Conservation (phyloP, 1,139 yeast species). For the Yamadazyma siamensis region DNA sequence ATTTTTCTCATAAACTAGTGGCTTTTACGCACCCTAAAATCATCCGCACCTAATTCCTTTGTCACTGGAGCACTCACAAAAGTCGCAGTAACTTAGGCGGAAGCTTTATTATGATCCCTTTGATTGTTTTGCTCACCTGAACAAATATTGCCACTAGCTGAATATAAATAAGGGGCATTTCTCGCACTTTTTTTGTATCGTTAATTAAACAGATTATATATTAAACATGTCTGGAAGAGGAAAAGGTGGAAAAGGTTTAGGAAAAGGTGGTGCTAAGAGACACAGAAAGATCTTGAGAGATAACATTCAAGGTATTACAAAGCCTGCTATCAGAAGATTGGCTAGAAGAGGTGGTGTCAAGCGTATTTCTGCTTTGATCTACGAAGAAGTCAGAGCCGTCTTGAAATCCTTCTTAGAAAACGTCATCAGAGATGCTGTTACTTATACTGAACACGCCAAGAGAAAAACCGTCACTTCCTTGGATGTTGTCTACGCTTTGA, state of each 20-base stretch:
- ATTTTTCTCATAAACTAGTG: neutral
- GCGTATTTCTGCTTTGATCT: constrained; percentile 98
- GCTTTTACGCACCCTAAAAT: too few species aligned
- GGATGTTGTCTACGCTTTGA: constrained; percentile 98
- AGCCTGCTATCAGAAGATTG: constrained; percentile 99
- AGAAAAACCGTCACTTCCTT: constrained; percentile 99
- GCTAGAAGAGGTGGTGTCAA: constrained; percentile 99
- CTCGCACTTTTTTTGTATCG: constrained; percentile 8
- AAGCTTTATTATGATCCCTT: constrained; percentile 1
- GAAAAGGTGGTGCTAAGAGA: constrained; percentile 99
- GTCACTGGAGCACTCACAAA: neutral
- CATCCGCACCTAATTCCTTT: neutral
- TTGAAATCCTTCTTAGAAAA: constrained; percentile 93
- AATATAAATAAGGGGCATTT: constrained; percentile 8
- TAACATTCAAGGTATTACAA: constrained; percentile 99
- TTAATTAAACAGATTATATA: constrained; percentile 9
- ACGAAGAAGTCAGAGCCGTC: constrained; percentile 98
- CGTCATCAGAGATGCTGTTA: constrained; percentile 98
- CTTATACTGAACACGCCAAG: constrained; percentile 99
- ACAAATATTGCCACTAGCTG: neutral
- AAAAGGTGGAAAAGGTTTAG: constrained; percentile 99
- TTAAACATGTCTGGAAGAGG: constrained; percentile 96
- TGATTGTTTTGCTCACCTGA: constrained; percentile 1
- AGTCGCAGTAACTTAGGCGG: neutral
- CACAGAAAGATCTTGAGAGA: constrained; percentile 99